Base-by-base conservation (phyloP, 495 filamentous ascomycete genomes). In the Margaritispora aquatica region DNA sequence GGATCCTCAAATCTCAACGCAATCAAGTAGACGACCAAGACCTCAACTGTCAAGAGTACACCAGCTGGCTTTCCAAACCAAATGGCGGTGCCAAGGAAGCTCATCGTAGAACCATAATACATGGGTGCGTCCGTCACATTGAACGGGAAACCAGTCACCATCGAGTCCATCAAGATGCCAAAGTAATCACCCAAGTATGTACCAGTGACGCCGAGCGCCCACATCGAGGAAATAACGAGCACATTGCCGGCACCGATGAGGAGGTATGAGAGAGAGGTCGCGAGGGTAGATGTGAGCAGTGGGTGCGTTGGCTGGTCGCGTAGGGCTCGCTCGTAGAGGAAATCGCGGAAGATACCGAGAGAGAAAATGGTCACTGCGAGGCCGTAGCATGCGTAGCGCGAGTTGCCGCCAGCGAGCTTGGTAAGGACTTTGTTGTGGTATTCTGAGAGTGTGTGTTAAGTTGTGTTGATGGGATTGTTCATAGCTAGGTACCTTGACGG, bases 181-280 rank as follows among this genome's bases (percentile, higher is more conserved):
- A 96, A 98, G 76, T 98, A 98, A 76, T 98, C 94, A 57, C 94
- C 94, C 24, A 98, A 78, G 71, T 97, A 98, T 63, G 94, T 98
- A 57, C 94, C 95, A 10, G 94, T 97, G 60, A 98, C 79, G 47
- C 94, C 94, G n/a, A 98, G 82, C 26, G 85, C 88, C 83, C 85
- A 96, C 76, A 96, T 97, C 60, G 84, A 89, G 26, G 85, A 85
- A 19, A 97, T 70, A 24, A 98, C 94, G 19, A 98, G 83, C 55
- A 88, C 72, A 67, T 96, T 97, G 47, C 94, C 95, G 38, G 76
- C 57, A 46, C 79, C 78, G 64, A 97, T 79, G 41, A 96, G 78
- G 10, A 72, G 76, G 55, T 85, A 88, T 41, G 86, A 89, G 20
- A 87, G 69, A 59, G 75, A 75, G 41, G 80, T 79, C 34, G 81